Base-by-base conservation (phyloP, 192 early-diverging fungal species). In the Podila epigama region DNA sequence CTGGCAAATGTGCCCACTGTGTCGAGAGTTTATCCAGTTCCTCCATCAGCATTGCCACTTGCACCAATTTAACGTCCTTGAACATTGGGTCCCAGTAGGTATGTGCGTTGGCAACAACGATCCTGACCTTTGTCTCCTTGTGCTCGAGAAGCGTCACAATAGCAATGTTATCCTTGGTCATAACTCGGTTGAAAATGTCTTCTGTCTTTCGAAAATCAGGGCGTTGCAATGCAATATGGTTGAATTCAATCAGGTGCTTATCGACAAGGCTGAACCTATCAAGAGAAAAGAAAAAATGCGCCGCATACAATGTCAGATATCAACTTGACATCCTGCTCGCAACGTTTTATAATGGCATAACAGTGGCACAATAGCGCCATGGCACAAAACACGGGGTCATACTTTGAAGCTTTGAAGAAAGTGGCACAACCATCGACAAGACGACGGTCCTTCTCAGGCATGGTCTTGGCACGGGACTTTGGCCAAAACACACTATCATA, bases 101-200 rank as follows among this genome's bases (percentile, higher is more conserved):
- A 70, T 99, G 97, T 6, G 93, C 86, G 75, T 97, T 99, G 55
- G 86, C 91, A 16, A 96, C 93, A 41, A 99, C 80, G 31, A 95
- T 28, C 42, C 86, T 82, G 13, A 84, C 81, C 51, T 87, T 83
- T 11, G 87, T 91, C 37, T 94, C 90, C 80, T 93, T 94, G 66
- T 92, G 87, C 71, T 96, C 92, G 69, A 99, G 83, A 35, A 97
- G 78, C 13, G 89, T 85, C 54, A 97, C 85, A 7, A 94, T 86
- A 13, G 92, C 92, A 66, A 99, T 92, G 69, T 99, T 95, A 83
- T 99, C 97, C 81, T 96, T 96, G 54, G 95, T 91, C 93, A 96
- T 97, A 18, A 99, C 95, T 29, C 97, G 92, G 78, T 99, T 97
- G 79, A 96, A 96, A 41, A 97, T 90, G 77, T 98, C 97, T 33